Base-by-base conservation (phyloP, 2,329 filamentous ascomycete species). In the Nothophoma quercina region DNA sequence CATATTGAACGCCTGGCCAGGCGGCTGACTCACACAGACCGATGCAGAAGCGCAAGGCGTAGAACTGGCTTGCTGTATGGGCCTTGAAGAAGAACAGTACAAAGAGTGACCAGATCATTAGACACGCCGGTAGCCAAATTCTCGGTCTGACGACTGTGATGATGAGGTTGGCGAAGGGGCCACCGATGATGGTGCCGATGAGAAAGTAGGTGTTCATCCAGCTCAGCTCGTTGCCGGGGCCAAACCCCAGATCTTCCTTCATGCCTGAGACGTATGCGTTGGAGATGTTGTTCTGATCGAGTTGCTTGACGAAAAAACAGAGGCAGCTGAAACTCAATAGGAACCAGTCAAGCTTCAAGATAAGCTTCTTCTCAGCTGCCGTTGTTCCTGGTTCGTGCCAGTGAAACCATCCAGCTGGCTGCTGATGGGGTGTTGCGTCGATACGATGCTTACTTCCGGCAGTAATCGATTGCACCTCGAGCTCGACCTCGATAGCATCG, bases 201-300 rank as follows among this genome's bases (percentile, higher is more conserved):
- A 67, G 60, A 1, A 59, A 70, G 56, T 88, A 88, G n/a, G n/a
- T 60, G 36, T 48, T n/a, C n/a, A 9, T 41, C 15, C 7, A 4
- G 2, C 6, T 41, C 13, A 41, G 29, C 29, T 87, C 77, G 45
- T 87, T 84, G 2, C 83, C 85, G 7, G 62, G 63, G 29, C n/a
- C n/a, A n/a, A 72, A 57, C 4, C 58, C 28, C 4, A 66, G 35
- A n/a, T 66, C 60, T 38, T 58, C 59, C 9, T 41, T 45, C 61
- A 64, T 64, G 13, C 61, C 61, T 13, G 61, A 64, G 36, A 56
- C 56, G 33, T 64, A 63, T 2, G 62, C 62, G 10, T 50, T 62
- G 33, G 55, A 60, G 13, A 64, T 30, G 4, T 55, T 57, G 39
- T 64, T 64, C 28, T 64, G 61, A 47, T 64, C 61, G 9, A 64